Evolutionary conservation across 768 basidiomycete genomes (phyloP), one percentile per base, ranked within the genome.

Genomic region (Mycena latifolia): DNA sequence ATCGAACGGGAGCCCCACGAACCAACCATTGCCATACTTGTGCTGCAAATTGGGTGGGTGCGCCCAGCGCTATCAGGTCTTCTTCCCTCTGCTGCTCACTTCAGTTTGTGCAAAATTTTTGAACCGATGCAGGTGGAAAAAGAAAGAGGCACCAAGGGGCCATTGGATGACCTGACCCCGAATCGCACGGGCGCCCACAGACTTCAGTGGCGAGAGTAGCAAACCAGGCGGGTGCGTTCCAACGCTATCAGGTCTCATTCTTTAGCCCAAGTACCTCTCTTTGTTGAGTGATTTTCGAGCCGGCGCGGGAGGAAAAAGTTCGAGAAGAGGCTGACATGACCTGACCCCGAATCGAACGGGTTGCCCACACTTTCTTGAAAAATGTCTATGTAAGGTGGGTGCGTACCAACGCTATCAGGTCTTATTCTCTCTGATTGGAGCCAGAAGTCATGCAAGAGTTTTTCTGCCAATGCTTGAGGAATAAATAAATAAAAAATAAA

Each of bases 361-460:
- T n/a, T n/a, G n/a, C n/a, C n/a, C n/a, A n/a, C n/a, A n/a, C n/a
- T n/a, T n/a, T n/a, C n/a, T n/a, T n/a, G n/a, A n/a, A n/a, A n/a
- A n/a, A n/a, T 4, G 17, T 39, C 14, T 8, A 43, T 7, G 3
- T 20, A n/a, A 20, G n/a, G 41, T n/a, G 41, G 41, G 41, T 43
- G 41, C 41, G 20, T 20, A n/a, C 55, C 55, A 45, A n/a, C 29
- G 55, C 55, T 46, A 54, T 27, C 43, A n/a, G 20, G 55, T 56
- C 55, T 46, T 46, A 2, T 20, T 46, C 37, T 9, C 27, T 22
- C 39, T 7, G 10, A 12, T 55, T 45, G 17, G 8, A 22, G 7
- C 39, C 4, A 10, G 39, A 5, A 12, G 43, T 28, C 27, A 29
- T 29, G 27, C 31, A n/a, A n/a, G 31, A 33, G 31, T 5, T 33